Evolutionary conservation across 2,329 filamentous ascomycete species (phyloP).

Genomic region (Scytalidium lignicola): DNA sequence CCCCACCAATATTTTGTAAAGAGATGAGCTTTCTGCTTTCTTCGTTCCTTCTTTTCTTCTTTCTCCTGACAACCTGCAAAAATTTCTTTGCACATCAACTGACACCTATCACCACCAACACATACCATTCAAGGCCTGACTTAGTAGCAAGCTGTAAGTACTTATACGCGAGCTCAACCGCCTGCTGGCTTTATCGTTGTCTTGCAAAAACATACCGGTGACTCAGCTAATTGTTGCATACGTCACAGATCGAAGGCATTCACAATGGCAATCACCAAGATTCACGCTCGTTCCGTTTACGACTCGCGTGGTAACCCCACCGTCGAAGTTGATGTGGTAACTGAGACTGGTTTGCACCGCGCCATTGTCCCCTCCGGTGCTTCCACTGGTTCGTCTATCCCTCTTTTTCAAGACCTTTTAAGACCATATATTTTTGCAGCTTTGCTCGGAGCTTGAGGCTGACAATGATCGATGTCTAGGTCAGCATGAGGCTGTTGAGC

Average conservation of each 20-base stretch:
- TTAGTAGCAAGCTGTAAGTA: too few species aligned
- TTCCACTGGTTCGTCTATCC: constrained; percentile 69
- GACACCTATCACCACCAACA: too few species aligned
- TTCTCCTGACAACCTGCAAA: not conserved
- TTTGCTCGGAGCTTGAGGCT: constrained; percentile 7
- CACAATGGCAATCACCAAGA: constrained; percentile 86
- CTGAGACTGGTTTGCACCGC: constrained; percentile 92
- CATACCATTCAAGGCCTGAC: too few species aligned
- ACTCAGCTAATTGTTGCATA: not conserved
- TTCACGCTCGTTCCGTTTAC: constrained; percentile 93
- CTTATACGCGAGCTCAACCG: too few species aligned
- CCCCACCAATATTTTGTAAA: not conserved
- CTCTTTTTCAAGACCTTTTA: constrained; percentile 7
- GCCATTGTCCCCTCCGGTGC: constrained; percentile 96
- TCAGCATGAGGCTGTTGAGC: constrained; percentile 86
- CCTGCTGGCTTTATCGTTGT: too few species aligned
- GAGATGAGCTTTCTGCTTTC: not conserved
- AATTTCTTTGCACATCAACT: too few species aligned
- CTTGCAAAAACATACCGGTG: too few species aligned
- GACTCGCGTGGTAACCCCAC: constrained; percentile 98
- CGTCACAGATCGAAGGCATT: constrained; percentile 10
- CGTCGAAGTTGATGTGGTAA: constrained; percentile 96
- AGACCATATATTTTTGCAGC: too few species aligned
- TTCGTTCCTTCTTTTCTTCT: not conserved
- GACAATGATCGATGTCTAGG: constrained; percentile 41